Evolutionary conservation across 305 asterid genomes (phyloP).

Genomic region (Plantago rigida): DNA sequence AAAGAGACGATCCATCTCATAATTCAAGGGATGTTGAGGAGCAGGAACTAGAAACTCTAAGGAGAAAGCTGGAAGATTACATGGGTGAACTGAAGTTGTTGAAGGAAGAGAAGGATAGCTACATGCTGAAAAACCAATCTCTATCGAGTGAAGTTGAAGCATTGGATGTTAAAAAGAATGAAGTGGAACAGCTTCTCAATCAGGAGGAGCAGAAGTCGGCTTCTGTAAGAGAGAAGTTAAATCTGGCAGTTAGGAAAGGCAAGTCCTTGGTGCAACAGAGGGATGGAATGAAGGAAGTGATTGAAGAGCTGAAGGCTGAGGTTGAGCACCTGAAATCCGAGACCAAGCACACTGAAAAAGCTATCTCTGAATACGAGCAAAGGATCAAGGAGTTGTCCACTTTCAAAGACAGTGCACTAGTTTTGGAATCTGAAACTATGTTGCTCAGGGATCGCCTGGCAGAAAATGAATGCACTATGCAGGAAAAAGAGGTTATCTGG

Average conservation of each 20-base stretch:
- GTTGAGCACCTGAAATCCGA: constrained; percentile 52
- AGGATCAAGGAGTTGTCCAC: constrained; percentile 45
- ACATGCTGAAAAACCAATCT: constrained; percentile 41
- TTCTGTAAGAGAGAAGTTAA: constrained; percentile 80
- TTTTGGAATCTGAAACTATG: constrained; percentile 52
- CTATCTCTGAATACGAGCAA: constrained; percentile 48
- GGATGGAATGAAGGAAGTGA: constrained; percentile 74
- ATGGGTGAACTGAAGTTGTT: constrained; percentile 41
- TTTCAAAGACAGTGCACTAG: constrained; percentile 50
- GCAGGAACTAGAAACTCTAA: constrained; percentile 38
- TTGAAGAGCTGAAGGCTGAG: constrained; percentile 61
- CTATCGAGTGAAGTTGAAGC: constrained; percentile 51
- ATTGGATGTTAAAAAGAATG: constrained; percentile 46
- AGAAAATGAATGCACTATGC: constrained; percentile 46
- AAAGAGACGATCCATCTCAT: constrained; percentile 31
- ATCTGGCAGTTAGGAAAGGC: constrained; percentile 86
- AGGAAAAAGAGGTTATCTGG: constrained; percentile 53
- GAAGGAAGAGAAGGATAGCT: constrained; percentile 67
- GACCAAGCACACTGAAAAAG: constrained; percentile 36
- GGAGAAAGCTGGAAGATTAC: constrained; percentile 51
- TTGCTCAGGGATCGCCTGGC: constrained; percentile 51
- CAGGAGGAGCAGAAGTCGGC: constrained; percentile 78
- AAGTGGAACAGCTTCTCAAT: constrained; percentile 55
- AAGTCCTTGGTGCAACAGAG: constrained; percentile 88
- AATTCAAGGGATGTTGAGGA: constrained; percentile 36